phyloP scores from a whole-genome alignment of 2,329 filamentous ascomycete genomes.

The Acrodontium crateriforme region DNA sequence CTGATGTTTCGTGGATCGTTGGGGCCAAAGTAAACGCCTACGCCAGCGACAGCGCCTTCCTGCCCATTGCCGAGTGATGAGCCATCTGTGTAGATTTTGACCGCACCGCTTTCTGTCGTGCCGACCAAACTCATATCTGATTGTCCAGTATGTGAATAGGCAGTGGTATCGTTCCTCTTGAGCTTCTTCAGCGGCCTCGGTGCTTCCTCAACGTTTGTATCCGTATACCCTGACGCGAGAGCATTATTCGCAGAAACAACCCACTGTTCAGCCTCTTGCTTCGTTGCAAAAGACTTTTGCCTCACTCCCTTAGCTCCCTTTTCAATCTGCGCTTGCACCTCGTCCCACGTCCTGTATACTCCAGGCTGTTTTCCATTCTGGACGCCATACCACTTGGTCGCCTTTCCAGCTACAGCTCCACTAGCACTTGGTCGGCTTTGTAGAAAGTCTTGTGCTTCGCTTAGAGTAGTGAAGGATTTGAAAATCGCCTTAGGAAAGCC shows the following conservation, averaged over 20 bases:
- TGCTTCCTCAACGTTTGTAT: slow-evolving; percentile 41
- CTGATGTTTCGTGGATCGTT: slow-evolving; percentile 47
- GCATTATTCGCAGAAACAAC: too few species aligned
- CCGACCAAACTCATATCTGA: too few species aligned
- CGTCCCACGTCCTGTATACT: slow-evolving; percentile 53
- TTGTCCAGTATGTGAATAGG: too few species aligned
- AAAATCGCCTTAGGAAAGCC: slow-evolving; percentile 42
- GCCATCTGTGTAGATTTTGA: slow-evolving; percentile 51
- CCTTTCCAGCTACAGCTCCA: slow-evolving; percentile 6
- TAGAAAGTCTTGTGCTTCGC: slow-evolving; percentile 69
- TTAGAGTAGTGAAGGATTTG: slow-evolving; percentile 60
- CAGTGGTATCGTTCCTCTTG: slow-evolving; percentile 3
- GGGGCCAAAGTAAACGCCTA: slow-evolving; percentile 52
- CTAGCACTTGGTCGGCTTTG: slow-evolving; percentile 33
- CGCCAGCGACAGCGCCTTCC: slow-evolving; percentile 41
- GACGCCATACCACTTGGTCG: slow-evolving; percentile 45
- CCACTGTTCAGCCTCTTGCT: slow-evolving; percentile 62
- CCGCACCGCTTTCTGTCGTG: too few species aligned
- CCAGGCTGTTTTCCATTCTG: slow-evolving; percentile 44
- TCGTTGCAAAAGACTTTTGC: slow-evolving; percentile 34
- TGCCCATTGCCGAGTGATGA: slow-evolving; percentile 46
- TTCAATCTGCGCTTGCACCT: slow-evolving; percentile 62
- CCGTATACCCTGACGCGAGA: too few species aligned
- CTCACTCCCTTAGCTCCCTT: slow-evolving; percentile 54
- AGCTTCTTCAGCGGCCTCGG: slow-evolving; percentile 16